Evolutionary conservation across 2,329 filamentous ascomycete species (phyloP), one percentile per base, ranked within the genome.

Genomic region (Sarocladiaceae sp.): DNA sequence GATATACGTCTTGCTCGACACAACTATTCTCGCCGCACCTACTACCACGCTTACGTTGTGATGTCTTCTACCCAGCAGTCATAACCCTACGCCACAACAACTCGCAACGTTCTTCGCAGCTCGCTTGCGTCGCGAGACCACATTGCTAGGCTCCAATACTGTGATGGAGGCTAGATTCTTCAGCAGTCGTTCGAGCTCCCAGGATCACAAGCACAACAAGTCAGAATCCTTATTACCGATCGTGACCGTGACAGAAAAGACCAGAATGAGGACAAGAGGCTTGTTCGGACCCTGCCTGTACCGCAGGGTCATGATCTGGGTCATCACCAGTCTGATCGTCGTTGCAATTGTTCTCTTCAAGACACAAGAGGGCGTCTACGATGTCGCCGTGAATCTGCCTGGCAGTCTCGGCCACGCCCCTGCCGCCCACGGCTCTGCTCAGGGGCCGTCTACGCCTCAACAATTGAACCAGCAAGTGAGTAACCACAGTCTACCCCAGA

Each of bases 221-320:
- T 52, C 55, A 41, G 62, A 64, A 16, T 54, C 58, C 19, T 43
- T 67, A 33, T 47, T 67, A 13, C 64, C 63, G 2, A 60, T 59
- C 44, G 57, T 55, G 24, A 56, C 55, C 33, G 53, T 58, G 3
- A 50, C 53, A 11, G 58, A 65, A 40, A 63, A 66, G 50, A 57
- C 63, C 15, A 64, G 58, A 44, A 57, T 72, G 40, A 60, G 67
- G 44, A 55, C 74, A 18, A 67, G 66, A 48, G 59, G 68, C 6
- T 51, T 78, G 11, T 55, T 78, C n/a, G 63, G 72, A 12, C 68
- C 74, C 52, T 74, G 68, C 51, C 61, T 76, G 27, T 76, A 76
- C 52, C 67, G 73, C 32, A 65, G 74, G 45, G 63, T 78, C 16
- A 57, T 77, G 33, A 59, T 74, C 55, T 78, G 74, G 74, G 63